These are phyloP conservation scores for Apiosordaria backusii DNA, from an alignment of 495 filamentous ascomycete species.

Conservation along the genomic window DNA sequence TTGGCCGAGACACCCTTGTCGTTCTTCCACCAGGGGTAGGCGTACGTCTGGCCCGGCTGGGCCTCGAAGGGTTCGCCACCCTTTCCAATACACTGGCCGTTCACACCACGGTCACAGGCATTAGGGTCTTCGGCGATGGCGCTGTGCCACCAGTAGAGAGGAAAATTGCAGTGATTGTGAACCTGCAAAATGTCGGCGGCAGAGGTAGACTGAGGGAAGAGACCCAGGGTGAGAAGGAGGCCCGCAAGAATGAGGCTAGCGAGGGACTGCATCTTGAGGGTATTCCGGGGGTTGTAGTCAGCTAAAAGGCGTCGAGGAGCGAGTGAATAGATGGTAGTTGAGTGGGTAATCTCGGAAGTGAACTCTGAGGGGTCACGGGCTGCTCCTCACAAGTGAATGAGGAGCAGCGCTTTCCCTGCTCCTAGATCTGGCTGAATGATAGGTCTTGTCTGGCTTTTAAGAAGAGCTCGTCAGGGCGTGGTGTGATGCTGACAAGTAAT, in stretches of 20 bases:
- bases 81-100: neutral
- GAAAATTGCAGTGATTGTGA: neutral
- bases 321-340: neutral
- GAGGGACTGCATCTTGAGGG: neutral
- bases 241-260: neutral
- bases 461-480: too few species aligned
- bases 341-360: too few species aligned
- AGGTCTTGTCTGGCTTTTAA: too few species aligned
- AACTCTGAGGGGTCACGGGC: too few species aligned
- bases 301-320: neutral
- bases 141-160: neutral
- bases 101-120: neutral
- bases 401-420: too few species aligned
- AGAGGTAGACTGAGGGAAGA: neutral
- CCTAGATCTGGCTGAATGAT: too few species aligned
- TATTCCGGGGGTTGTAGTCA: neutral
- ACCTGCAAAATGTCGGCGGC: neutral
- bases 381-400: too few species aligned
- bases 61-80: neutral
- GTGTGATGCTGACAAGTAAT: too few species aligned
- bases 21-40: neutral
- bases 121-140: neutral
- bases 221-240: neutral
- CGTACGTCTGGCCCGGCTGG: neutral
- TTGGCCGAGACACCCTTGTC: neutral